Evolutionary conservation across 164 flowering plant genomes (phyloP).

Genomic region (Vitis rotundifolia): DNA sequence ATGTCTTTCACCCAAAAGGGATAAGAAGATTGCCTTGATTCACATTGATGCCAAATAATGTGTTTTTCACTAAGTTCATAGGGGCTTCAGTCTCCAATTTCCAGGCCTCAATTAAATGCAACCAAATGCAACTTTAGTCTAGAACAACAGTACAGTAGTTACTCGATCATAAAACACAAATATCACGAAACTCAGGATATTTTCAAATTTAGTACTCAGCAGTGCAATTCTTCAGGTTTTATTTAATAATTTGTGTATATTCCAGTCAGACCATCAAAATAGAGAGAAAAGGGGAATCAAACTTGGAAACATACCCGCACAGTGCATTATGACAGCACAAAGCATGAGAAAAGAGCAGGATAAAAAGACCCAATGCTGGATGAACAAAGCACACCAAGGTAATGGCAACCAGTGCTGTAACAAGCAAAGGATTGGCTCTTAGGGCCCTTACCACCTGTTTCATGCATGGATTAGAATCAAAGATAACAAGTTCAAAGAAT

Average conservation of each 20-base stretch:
- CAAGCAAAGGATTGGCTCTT: conserved; percentile 50
- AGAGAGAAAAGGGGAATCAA: background rate
- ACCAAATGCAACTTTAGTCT: too few relatives aligned
- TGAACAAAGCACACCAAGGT: conserved; percentile 75
- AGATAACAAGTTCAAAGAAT: conserved; percentile 13
- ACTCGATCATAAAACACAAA: too few relatives aligned
- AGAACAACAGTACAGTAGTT: too few relatives aligned
- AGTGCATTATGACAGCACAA: conserved; percentile 74
- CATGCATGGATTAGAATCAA: conserved; percentile 16
- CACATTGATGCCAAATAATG: too few relatives aligned
- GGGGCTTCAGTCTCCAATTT: too few relatives aligned
- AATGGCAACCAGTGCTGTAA: conserved; percentile 45
- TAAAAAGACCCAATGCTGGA: conserved; percentile 81
- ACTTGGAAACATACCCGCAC: conserved; percentile 55
- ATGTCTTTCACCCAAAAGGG: too few relatives aligned
- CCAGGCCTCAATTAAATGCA: too few relatives aligned
- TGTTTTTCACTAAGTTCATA: too few relatives aligned
- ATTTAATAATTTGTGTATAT: background rate
- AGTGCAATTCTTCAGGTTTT: background rate
- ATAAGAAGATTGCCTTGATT: too few relatives aligned
- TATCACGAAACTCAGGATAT: too few relatives aligned
- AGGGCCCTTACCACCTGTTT: conserved; percentile 68
- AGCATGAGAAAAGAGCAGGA: conserved; percentile 70
- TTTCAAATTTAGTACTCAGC: too few relatives aligned
- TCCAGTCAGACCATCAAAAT: background rate